Percentiles rank a stretch among this genome's conserved stretches.
Conservation (phyloP, 495 filamentous ascomycete species). For the Xylaria scruposa region DNA sequence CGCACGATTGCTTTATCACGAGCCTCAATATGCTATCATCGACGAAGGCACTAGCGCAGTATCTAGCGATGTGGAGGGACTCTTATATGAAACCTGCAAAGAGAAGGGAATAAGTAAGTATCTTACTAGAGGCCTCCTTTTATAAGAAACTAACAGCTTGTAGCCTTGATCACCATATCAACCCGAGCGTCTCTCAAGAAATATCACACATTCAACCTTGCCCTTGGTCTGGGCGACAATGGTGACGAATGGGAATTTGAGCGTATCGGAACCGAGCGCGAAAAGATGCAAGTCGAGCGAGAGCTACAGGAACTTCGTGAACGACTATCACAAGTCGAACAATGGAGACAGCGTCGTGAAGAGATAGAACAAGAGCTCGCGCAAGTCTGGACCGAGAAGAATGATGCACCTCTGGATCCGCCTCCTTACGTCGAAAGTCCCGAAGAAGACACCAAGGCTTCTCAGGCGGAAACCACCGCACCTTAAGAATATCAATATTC, state of each 20-base stretch:
- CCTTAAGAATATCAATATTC: neutral
- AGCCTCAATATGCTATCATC: constrained; percentile 90
- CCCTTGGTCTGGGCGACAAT: constrained; percentile 73
- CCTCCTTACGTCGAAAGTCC: constrained; percentile 46
- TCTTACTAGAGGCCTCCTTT: neutral
- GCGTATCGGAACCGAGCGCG: constrained; percentile 87
- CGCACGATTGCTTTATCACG: constrained; percentile 90
- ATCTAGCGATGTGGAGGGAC: constrained; percentile 89
- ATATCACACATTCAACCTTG: constrained; percentile 90
- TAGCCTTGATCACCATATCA: constrained; percentile 88
- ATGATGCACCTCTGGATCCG: constrained; percentile 46
- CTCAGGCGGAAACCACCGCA: neutral
- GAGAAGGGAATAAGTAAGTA: constrained; percentile 85
- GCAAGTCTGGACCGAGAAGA: constrained; percentile 62
- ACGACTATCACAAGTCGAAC: constrained; percentile 77
- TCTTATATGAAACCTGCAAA: constrained; percentile 91
- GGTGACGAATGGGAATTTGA: constrained; percentile 84
- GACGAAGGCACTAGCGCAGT: constrained; percentile 97
- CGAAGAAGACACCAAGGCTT: neutral
- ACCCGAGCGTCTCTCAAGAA: constrained; percentile 92
- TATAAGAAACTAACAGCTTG: constrained; percentile 35
- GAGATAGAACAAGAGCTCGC: constrained; percentile 69
- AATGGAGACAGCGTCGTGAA: constrained; percentile 78
- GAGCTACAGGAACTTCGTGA: constrained; percentile 86
- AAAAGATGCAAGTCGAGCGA: constrained; percentile 88